Conservation (phyloP, 163 green algal genomes). For the Trebouxiophyceae sp. region DNA sequence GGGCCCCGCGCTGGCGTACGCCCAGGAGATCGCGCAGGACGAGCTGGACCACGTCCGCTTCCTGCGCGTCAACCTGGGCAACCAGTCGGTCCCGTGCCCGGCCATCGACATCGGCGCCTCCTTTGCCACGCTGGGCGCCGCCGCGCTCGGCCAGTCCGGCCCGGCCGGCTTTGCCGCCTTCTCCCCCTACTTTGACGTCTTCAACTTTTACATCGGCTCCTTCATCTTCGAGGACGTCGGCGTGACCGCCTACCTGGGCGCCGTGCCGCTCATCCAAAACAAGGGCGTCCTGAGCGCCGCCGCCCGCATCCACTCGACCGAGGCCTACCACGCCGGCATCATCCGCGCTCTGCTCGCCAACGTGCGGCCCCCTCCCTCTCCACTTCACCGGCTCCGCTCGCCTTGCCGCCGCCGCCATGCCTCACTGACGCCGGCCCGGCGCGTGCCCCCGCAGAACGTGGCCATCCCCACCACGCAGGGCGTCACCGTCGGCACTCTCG, state of each 20-base stretch:
- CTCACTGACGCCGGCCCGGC: background rate
- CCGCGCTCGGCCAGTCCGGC: slow-evolving; percentile 8
- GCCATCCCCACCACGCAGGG: background rate
- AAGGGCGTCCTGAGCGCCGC: slow-evolving; percentile 5
- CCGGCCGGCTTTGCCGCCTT: slow-evolving; percentile 20
- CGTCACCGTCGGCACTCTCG: slow-evolving; percentile 10
- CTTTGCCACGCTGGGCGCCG: slow-evolving; percentile 30
- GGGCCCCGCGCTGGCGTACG: slow-evolving; percentile 7
- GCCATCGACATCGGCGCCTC: slow-evolving; percentile 35
- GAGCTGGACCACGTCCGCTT: slow-evolving; percentile 44
- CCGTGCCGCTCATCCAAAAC: slow-evolving; percentile 15
- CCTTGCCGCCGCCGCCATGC: slow-evolving; percentile 5
- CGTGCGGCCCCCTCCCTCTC: background rate
- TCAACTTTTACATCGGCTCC: slow-evolving; percentile 12
- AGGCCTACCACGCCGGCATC: slow-evolving; percentile 46
- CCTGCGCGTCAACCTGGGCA: slow-evolving; percentile 32
- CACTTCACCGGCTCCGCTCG: slow-evolving; percentile 2
- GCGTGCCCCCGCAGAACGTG: background rate
- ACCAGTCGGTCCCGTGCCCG: slow-evolving; percentile 29
- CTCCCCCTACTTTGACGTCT: slow-evolving; percentile 2
- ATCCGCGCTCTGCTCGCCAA: slow-evolving; percentile 11
- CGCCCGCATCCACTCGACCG: slow-evolving; percentile 32
- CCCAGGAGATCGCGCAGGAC: slow-evolving; percentile 34
- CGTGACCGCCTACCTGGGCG: slow-evolving; percentile 46
- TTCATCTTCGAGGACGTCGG: slow-evolving; percentile 66